phyloP scores from a whole-genome alignment of 495 filamentous ascomycete species.

The Xylaria cubensis region DNA sequence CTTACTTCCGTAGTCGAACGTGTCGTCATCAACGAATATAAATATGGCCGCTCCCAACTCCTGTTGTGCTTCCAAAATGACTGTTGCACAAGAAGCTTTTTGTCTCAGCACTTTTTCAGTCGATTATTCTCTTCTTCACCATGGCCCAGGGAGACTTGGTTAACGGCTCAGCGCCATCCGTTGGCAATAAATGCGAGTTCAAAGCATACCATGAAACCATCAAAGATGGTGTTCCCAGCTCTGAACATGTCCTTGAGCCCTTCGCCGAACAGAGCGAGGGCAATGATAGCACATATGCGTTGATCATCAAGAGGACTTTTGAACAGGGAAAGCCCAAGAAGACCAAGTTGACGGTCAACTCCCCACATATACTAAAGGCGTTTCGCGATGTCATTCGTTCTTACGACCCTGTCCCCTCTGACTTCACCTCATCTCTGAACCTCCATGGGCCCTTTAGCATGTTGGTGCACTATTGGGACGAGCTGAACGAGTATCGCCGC shows the following conservation, averaged over 20 bases:
- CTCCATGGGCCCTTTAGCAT: conserved; percentile 38
- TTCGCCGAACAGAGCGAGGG: conserved; percentile 28
- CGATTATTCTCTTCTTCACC: background rate
- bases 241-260: conserved; percentile 28
- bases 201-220: conserved; percentile 39
- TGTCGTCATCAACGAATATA: conserved; percentile 5
- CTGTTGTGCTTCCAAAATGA: background rate
- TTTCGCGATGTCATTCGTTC: conserved; percentile 46
- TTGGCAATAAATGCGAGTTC: conserved; percentile 37
- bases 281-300: conserved; percentile 41
- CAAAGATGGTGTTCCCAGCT: conserved; percentile 27
- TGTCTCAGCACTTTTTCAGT: background rate
- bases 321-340: conserved; percentile 37
- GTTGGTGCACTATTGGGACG: conserved; percentile 43
- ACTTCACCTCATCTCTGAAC: conserved; percentile 42
- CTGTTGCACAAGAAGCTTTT: background rate
- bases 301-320: conserved; percentile 44
- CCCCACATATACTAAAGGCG: conserved; percentile 47
- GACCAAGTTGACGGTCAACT: conserved; percentile 51
- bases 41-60: conserved; percentile 16
- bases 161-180: background rate
- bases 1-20: background rate
- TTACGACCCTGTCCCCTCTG: conserved; percentile 46
- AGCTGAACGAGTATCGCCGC: conserved; percentile 38
- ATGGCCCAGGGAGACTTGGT: conserved; percentile 3